Base-by-base conservation (phyloP, 495 filamentous ascomycete genomes). In the Beverwykella pulmonaria region DNA sequence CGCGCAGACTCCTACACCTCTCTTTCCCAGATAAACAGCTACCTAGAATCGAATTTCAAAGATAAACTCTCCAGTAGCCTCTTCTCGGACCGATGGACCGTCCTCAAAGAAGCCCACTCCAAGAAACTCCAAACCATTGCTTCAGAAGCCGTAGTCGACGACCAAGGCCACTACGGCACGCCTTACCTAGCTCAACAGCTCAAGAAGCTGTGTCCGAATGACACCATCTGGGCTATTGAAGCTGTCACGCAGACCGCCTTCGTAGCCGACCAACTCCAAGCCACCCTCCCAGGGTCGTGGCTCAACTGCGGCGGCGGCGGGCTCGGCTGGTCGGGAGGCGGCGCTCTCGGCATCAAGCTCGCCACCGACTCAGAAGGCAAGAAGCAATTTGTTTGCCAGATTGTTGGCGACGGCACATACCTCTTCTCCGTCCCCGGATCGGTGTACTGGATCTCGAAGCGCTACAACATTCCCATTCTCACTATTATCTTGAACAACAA, bases 401-500 rank as follows among this genome's bases (percentile, higher is more conserved):
- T 98, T 48, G 93, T 97, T 1, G 93, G 93, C 19, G 93, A 98
- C 59, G 93, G 93, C 12, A 94, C 92, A 0, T 98, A 85, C 75
- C 81, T 98, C 4, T 98, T 98, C 60, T 71, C 86, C 23, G 88
- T 98, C 0, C 93, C 93, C 0, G 90, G 91, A 0, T 90, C 86
- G 23, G 92, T 97, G 20, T 97, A 97, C 78, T 98, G 93, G 93
- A 93, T 98, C 60, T 79, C 87, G 1, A 82, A 86, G 69, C 85
- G 93, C 17, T 98, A 98, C 75, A 85, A 87, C 22, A 93, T 97
- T 55, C 93, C 93, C 0, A 82, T 96, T 17, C 77, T 98, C 62
- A 96, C 92, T 0, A 92, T 98, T 62, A 90, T 98, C 2, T 76
- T 98, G 59, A 97, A 97, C 75, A 98, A 98, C 75, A 90, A 94